phyloP scores from a whole-genome alignment of 176 grass and related monocot genomes.

The Rhynchospora breviuscula region DNA sequence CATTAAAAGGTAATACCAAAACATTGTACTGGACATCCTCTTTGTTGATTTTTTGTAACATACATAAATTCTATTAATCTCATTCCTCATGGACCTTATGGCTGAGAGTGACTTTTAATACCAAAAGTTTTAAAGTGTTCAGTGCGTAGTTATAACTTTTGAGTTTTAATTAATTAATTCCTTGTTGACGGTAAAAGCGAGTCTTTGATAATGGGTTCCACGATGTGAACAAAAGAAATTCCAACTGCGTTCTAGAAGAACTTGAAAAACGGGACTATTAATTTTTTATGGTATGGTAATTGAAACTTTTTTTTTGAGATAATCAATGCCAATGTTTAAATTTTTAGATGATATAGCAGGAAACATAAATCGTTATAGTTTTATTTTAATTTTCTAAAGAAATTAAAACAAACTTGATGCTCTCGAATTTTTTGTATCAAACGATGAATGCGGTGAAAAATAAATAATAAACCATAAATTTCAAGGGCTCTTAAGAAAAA shows the following conservation, averaged over 20 bases:
- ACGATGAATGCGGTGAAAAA: no score
- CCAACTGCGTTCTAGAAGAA: neutral
- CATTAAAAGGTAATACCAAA: neutral
- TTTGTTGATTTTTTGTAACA: neutral
- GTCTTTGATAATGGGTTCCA: neutral
- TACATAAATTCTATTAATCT: neutral
- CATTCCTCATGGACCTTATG: neutral
- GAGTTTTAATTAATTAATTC: neutral
- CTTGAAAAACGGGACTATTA: neutral
- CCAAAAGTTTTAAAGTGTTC: neutral
- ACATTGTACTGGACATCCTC: neutral
- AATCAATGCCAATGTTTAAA: no score
- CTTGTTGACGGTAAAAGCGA: neutral
- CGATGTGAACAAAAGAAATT: slow-evolving; percentile 10
- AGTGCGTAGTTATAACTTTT: neutral
- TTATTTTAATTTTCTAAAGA: no score
- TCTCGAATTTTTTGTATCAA: no score
- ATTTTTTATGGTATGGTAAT: no score
- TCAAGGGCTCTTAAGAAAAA: no score
- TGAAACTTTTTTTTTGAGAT: no score
- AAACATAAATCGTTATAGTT: no score
- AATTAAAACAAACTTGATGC: no score
- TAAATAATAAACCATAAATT: no score
- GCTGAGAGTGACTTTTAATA: neutral
- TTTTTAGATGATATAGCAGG: no score